Conservation (phyloP, 805 yeast genomes). For the Yarrowia sp. region DNA sequence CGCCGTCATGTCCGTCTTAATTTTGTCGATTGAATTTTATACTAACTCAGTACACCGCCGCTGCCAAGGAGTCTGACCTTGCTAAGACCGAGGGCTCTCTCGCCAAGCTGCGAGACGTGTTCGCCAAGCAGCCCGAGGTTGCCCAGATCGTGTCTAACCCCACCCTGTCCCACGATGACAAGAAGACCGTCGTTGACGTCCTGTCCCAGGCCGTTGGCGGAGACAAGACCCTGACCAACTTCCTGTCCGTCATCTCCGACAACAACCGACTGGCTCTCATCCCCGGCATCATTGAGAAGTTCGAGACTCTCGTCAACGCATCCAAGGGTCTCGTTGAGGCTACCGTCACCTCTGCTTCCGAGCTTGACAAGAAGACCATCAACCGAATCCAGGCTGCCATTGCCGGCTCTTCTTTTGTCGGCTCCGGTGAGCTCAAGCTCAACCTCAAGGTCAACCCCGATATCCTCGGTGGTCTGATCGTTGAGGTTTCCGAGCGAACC, state of each 20-base stretch:
- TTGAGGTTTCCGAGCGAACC: constrained; percentile 95
- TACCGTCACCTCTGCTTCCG: constrained; percentile 78
- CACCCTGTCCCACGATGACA: constrained; percentile 71
- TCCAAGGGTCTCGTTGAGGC: constrained; percentile 91
- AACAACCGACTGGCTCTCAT: constrained; percentile 87
- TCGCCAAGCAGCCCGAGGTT: constrained; percentile 64
- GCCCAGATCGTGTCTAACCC: constrained; percentile 70
- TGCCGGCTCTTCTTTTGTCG: constrained; percentile 74
- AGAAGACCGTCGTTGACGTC: constrained; percentile 65
- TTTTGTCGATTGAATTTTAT: background rate
- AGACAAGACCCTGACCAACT: constrained; percentile 73
- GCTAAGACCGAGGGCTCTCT: constrained; percentile 70
- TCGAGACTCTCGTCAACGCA: constrained; percentile 77
- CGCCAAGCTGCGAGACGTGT: constrained; percentile 51
- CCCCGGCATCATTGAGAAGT: constrained; percentile 63
- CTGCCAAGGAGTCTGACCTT: constrained; percentile 75
- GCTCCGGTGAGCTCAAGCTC: constrained; percentile 78
- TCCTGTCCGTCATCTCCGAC: constrained; percentile 82
- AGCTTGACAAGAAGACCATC: constrained; percentile 77
- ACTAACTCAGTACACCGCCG: constrained; percentile 62
- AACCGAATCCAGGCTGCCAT: constrained; percentile 76
- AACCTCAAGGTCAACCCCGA: constrained; percentile 82
- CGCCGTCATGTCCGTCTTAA: background rate
- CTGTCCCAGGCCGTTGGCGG: constrained; percentile 50
- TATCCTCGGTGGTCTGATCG: constrained; percentile 91